Conservation (phyloP, 2,329 filamentous ascomycete species). For the Pseudocercospora pini-densiflorae region DNA sequence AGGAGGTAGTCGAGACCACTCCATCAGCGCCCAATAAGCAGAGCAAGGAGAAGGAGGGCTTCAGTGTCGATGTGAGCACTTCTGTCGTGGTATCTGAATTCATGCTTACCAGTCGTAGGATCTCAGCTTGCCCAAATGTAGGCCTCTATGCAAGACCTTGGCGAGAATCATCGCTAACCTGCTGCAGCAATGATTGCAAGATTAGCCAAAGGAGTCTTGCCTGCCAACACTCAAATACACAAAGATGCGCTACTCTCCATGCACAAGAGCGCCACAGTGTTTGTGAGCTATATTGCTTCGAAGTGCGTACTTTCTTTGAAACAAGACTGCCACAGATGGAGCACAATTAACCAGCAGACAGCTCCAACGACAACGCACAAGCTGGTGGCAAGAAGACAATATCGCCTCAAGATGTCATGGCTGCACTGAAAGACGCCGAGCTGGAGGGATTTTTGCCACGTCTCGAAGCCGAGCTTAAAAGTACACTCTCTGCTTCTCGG, state of each 20-base stretch:
- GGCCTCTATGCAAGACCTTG: background rate
- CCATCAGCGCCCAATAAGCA: conserved; percentile 29
- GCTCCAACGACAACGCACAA: conserved; percentile 73
- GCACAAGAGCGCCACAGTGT: conserved; percentile 81
- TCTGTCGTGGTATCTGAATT: conserved; percentile 27
- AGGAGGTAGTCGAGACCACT: conserved; percentile 39
- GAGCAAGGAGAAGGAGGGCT: conserved; percentile 42
- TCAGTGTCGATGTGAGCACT: conserved; percentile 47
- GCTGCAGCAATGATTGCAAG: conserved; percentile 11
- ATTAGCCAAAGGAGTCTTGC: conserved; percentile 20
- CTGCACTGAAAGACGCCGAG: conserved; percentile 76
- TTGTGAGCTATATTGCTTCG: conserved; percentile 78
- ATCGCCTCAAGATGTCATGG: conserved; percentile 74
- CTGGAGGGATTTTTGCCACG: conserved; percentile 72
- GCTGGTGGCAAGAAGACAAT: conserved; percentile 77
- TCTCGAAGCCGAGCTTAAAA: conserved; percentile 76
- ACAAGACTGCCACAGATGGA: background rate
- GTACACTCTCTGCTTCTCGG: conserved; percentile 46
- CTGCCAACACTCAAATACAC: conserved; percentile 79
- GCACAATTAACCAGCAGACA: conserved; percentile 41
- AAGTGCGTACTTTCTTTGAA: conserved; percentile 59
- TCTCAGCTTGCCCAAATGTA: conserved; percentile 63
- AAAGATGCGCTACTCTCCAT: conserved; percentile 79
- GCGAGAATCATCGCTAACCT: background rate
- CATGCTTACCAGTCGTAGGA: conserved; percentile 14